Evolutionary conservation across 2,329 filamentous ascomycete species (phyloP), one percentile per base, ranked within the genome.

Genomic region (Zasmidium cellare): DNA sequence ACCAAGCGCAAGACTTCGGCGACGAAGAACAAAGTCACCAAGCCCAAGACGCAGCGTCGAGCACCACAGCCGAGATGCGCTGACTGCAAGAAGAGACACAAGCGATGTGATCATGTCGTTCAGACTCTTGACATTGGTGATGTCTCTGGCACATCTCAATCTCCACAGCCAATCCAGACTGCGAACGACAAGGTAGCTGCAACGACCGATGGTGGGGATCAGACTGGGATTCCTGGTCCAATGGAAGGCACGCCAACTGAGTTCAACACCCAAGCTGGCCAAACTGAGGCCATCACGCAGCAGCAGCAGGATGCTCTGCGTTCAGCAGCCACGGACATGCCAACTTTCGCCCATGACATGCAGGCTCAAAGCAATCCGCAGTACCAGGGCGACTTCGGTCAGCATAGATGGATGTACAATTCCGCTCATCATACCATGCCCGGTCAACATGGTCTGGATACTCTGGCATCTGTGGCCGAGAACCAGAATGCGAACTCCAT

Each of bases 51-150:
- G 6, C 35, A 14, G 16, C 35, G 35, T 3, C 35, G 35, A 16
- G 7, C 35, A 41, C 44, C 28, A 25, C 25, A 41, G 25, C 49
- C 49, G 22, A 48, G 55, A 22, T 57, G 55, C 23, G 46, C 20
- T n/a, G 22, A 44, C 11, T 57, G 55, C 41, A 57, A 52, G 25
- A 48, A 44, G 25, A 41, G n/a, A 19, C 55, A 57, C 25, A 51
- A 18, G 24, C 45, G 46, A 18, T 53, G 51, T 25, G 23, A 53
- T 7, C 51, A 53, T 19, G 45, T 25, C 23, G 20, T 31, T 18
- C 23, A 53, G 16, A 22, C 35, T 41, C 35, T 24, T 22, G 35
- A 28, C 19, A 52, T 7, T 19, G 31, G 19, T 19, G 22, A 31
- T 23, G 35, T 45, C 6, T 14, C 35, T 18, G 50, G 35, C 12